Base-by-base conservation (phyloP, 139 green algal species). In the Tetradesmus lagerheimii region DNA sequence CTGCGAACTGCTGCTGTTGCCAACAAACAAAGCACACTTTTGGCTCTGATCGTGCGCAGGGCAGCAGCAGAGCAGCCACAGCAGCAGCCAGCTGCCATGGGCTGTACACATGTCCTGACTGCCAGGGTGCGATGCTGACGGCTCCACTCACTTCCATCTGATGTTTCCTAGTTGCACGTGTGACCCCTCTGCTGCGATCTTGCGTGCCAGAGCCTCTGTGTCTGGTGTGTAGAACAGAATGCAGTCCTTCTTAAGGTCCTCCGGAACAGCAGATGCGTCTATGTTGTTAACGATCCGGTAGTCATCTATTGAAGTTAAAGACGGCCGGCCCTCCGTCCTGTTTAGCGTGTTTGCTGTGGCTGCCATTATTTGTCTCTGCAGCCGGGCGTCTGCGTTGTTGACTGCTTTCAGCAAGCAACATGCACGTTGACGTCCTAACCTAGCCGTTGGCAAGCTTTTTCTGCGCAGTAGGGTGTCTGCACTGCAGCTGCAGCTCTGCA, bases 141-240 rank as follows among this genome's bases (percentile, higher is more conserved):
- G 57, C 57, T 71, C 1, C 25, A 88, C 93, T 93, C 86, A 97
- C 95, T 93, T 95, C 98, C 98, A 99, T 35, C 88, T 92, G 38
- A 99, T 98, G 57, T 96, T 93, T 1, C 95, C 95, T 35, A 99
- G 94, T 82, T 97, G 92, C 8, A 99, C 95, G 76, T 91, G 89
- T 18, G 88, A 53, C 14, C 91, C 87, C 92, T 96, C 71, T n/a
- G 85, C 89, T 12, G 94, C 95, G 18, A 99, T 95, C 84, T 96
- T 96, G 11, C 92, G 62, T 0, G 98, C 98, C 50, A 99, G 93
- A 6, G 92, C 77, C 88, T 97, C 95, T 34, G 91, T 97, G 38
- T 99, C 95, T 1, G 95, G 95, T 53, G 94, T 95, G 90, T 99
- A 98, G 80, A 99, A 99, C 15, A 99, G 93, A 18, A 99, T 80